Percentiles rank a stretch among this genome's conserved stretches.
phyloP scores from a whole-genome alignment of 2,329 filamentous ascomycete genomes.

The Cyphellophora europaea region DNA sequence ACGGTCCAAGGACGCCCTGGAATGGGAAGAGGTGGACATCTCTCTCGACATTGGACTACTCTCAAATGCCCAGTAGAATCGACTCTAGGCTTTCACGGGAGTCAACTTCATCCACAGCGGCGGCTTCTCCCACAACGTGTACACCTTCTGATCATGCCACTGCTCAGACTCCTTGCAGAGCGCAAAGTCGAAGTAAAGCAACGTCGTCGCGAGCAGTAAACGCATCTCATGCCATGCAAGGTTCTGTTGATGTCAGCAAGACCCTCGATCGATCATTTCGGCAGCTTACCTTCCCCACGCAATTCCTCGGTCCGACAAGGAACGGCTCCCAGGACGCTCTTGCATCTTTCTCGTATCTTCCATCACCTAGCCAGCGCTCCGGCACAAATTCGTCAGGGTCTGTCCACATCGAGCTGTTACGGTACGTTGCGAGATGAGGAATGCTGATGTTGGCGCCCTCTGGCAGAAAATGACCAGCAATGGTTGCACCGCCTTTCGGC shows the following conservation, averaged over 20 bases:
- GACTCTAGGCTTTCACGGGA: too few relatives aligned
- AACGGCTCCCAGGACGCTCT: neutral
- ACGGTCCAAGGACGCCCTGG: too few relatives aligned
- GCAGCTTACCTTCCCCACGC: neutral
- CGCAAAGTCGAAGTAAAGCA: constrained; percentile 30
- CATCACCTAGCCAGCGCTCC: constrained; percentile 23
- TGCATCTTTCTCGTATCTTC: neutral
- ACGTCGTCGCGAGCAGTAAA: constrained; percentile 27
- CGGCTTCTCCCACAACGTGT: constrained; percentile 28
- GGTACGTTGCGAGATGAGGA: constrained; percentile 2
- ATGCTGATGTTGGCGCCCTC: constrained; percentile 1
- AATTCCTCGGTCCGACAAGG: neutral
- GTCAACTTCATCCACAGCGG: constrained; percentile 23
- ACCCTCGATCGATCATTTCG: neutral
- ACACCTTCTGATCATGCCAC: constrained; percentile 24
- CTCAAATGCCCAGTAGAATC: neutral
- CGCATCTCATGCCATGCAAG: constrained; percentile 28
- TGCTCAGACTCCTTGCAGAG: constrained; percentile 21
- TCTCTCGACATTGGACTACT: too few relatives aligned
- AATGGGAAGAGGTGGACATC: too few relatives aligned
- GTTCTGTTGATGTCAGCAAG: constrained; percentile 2
- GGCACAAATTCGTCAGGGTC: constrained; percentile 13
- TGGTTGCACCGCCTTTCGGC: constrained; percentile 30
- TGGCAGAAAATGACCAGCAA: constrained; percentile 1
- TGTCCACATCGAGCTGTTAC: neutral